Evolutionary conservation across 306 rosid species (phyloP), one percentile per base, ranked within the genome.

Genomic region (Cucurbita maxima): DNA sequence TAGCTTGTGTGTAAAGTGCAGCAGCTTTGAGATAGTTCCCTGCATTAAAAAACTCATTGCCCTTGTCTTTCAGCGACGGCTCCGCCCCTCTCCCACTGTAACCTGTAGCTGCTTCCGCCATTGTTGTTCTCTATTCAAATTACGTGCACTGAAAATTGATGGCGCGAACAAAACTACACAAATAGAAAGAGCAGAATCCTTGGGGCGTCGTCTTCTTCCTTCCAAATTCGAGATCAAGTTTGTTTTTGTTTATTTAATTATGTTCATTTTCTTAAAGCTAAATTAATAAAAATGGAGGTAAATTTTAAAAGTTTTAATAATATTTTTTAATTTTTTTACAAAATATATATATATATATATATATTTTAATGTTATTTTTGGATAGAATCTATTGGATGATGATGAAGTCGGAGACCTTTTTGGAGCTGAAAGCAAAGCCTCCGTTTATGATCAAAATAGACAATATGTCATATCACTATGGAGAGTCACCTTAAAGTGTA

Each of bases 11-110:
- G 86, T 95, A 95, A 52, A 88, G 79, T 41, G 96, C 99, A 57
- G 99, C 97, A 72, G 97, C 99, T 85, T 89, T 95, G 74, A 91
- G 96, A 74, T 79, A 89, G 72, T 89, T 95, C 57, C 99, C 97
- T 13, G 92, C 86, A 82, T 91, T 95, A 89, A 89, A 95, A 77
- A 81, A 88, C 70, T 89, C 91, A 77, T 95, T 95, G 20, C 99
- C 99, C 78, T 89, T 86, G 75, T 88, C 99, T 77, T 95, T 95
- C 84, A 95, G 80, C 72, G 96, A 81, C 73, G 52, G 36, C 71
- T 76, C 78, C n/a, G 53, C 81, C 14, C 74, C 79, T 61, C 79
- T 73, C 2, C 82, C 84, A 18, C 62, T 79, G 75, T 55, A 60
- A 47, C 63, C 74, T 53, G 66, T 68, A 67, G 81, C 75, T 45